Evolutionary conservation across 257 asterid genomes (phyloP).

Genomic region (Solanum sitiens): DNA sequence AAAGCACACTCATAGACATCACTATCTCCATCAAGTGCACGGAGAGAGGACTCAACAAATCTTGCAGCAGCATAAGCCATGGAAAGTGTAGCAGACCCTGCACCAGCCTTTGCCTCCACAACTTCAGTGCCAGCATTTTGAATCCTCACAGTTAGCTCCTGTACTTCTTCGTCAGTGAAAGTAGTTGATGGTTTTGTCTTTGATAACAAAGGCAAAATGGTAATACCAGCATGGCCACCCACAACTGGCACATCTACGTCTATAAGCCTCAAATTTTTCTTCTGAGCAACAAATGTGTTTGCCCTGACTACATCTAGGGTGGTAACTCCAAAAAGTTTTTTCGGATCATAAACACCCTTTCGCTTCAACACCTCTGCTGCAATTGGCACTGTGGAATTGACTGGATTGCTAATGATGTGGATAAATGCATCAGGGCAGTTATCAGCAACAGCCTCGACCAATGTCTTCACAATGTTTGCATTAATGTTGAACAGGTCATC

Average conservation of each 20-base stretch:
- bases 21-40: conserved; percentile 74
- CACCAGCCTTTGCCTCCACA: conserved; percentile 91
- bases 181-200: conserved; percentile 57
- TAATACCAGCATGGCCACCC: conserved; percentile 86
- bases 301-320: conserved; percentile 85
- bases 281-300: conserved; percentile 62
- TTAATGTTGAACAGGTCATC: conserved; percentile 82
- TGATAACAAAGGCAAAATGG: conserved; percentile 68
- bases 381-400: conserved; percentile 79
- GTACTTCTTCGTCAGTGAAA: conserved; percentile 54
- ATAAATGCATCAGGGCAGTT: conserved; percentile 76
- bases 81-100: conserved; percentile 90
- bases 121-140: conserved; percentile 92
- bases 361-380: conserved; percentile 77
- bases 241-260: conserved; percentile 77
- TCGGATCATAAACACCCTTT: conserved; percentile 67
- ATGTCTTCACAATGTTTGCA: conserved; percentile 60
- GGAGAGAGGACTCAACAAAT: conserved; percentile 79
- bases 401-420: conserved; percentile 84
- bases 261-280: conserved; percentile 58
- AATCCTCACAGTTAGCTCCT: conserved; percentile 62
- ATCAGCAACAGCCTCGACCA: conserved; percentile 75
- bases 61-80: conserved; percentile 91
- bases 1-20: conserved; percentile 74
- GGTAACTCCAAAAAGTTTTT: conserved; percentile 78